Evolutionary conservation across 495 filamentous ascomycete genomes (phyloP), one percentile per base, ranked within the genome.

Genomic region (Neurospora sp.): DNA sequence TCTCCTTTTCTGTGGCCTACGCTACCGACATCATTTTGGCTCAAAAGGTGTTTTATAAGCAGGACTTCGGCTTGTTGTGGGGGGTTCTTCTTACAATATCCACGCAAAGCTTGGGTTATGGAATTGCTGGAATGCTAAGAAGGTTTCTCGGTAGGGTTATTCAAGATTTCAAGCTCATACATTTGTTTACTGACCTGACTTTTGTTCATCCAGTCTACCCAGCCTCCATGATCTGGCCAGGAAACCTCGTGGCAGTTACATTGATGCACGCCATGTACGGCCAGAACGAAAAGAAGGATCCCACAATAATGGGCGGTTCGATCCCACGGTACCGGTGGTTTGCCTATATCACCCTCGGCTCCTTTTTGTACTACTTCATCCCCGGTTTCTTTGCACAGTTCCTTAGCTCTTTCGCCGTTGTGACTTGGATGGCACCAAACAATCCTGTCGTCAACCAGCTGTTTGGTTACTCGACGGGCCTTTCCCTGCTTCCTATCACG

Each of bases 211-310:
- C 76, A 88, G 84, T 88, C 69, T 84, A 86, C 79, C 90, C 89
- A 6, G 89, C 90, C 4, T 87, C 91, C 10, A 92, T 93, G 90
- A 92, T 94, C 74, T 94, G 91, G 90, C 91, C 92, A 1, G 84
- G 83, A 2, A 91, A 85, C 69, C 82, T 94, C 23, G 89, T 91
- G 74, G 88, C 87, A 23, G 85, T 89, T 0, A 84, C 90, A 6
- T 81, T 94, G 10, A 91, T 94, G 83, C 88, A 88, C 69, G 90
- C 90, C 18, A 89, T 93, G 77, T 91, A 94, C 74, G 91, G 93
- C 73, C 84, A 85, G 69, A 80, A 84, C 40, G 79, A 85, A 5
- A 75, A 82, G 20, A 71, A 75, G 18, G 84, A 89, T 54, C 83
- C 83, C 5, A 82, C 82, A 3, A 76, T 88, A 16, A 79, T 88